Percentiles rank a stretch among this genome's conserved stretches.
Conservation (phyloP, 2,329 filamentous ascomycete genomes). For the Sporothrix dimorphospora region DNA sequence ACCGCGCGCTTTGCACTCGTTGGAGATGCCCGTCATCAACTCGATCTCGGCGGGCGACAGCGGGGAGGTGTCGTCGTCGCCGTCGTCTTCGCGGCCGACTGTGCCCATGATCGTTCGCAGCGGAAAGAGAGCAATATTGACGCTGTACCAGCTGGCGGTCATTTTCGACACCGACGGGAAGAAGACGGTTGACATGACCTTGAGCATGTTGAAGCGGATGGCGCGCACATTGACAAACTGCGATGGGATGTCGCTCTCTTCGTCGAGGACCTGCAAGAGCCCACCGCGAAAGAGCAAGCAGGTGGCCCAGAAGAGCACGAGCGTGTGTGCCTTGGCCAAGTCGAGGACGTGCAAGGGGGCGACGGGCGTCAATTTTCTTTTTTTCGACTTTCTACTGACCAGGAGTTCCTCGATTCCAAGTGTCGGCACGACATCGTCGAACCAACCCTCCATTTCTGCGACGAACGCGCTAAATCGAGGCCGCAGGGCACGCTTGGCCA, state of each 20-base stretch:
- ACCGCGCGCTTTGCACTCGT: constrained; percentile 3
- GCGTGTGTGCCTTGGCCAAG: constrained; percentile 12
- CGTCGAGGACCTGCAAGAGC: background rate
- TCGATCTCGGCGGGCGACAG: constrained; percentile 1
- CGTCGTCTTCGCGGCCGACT: background rate
- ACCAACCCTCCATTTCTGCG: background rate
- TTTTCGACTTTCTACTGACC: background rate
- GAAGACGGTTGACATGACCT: background rate
- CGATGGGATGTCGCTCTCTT: background rate
- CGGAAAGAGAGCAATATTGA: constrained; percentile 27
- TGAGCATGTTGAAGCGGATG: constrained; percentile 19
- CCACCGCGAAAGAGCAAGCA: background rate
- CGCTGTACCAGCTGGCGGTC: constrained; percentile 8
- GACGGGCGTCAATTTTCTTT: background rate
- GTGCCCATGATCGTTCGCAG: constrained; percentile 14
- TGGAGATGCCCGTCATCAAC: background rate
- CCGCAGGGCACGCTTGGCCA: background rate
- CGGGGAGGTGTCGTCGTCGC: background rate
- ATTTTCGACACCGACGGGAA: background rate
- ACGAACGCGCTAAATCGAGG: background rate
- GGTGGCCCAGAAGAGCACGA: constrained; percentile 20
- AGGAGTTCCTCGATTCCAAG: constrained; percentile 11
- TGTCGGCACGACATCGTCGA: background rate
- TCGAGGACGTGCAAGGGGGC: background rate
- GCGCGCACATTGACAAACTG: constrained; percentile 10